Evolutionary conservation across 2,329 filamentous ascomycete genomes (phyloP), one percentile per base, ranked within the genome.

Genomic region (Calonectria montana): DNA sequence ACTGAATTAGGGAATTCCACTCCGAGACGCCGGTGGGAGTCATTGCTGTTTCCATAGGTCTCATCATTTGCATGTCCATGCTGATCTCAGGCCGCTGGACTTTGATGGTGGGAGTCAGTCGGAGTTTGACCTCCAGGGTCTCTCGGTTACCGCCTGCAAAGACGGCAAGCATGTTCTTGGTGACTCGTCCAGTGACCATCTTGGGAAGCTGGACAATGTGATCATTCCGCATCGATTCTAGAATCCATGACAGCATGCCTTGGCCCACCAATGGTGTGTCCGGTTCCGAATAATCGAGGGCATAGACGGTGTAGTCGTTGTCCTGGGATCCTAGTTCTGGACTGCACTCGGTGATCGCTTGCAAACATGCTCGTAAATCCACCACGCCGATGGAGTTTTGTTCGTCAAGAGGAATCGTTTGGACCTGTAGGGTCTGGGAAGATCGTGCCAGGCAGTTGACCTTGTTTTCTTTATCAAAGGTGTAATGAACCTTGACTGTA

Each of bases 221-320:
- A 29, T 83, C 78, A 39, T 76, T 75, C 29, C 78, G 77, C 75
- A 85, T 79, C 3, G 83, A 81, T 80, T 81, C 91, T 55, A 98
- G 87, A 25, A 93, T 91, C 90, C 94, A 93, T 43, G 97, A 98
- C 23, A 99, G 88, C 92, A 98, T 94, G 65, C 97, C 97, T 83
- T 99, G 96, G 25, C 97, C 97, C 27, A 98, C 96, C 68, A 98
- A 88, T 65, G 97, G 97, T 21, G 93, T 94, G 80, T 98, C 96
- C 75, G 94, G 94, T 84, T 99, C 97, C 15, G 97, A 98, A 83
- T 96, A 98, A 83, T 99, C 97, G 86, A 95, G 94, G 35, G 96
- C 95, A 84, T 99, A 99, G 69, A 99, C 92, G n/a, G 95, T 97
- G 84, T 97, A 99, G 85, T 99, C 96, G 83, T 90, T 85, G 85